These are phyloP conservation scores for Tulasnella sp. DNA, from an alignment of 768 basidiomycete genomes.

Conservation along the genomic window DNA sequence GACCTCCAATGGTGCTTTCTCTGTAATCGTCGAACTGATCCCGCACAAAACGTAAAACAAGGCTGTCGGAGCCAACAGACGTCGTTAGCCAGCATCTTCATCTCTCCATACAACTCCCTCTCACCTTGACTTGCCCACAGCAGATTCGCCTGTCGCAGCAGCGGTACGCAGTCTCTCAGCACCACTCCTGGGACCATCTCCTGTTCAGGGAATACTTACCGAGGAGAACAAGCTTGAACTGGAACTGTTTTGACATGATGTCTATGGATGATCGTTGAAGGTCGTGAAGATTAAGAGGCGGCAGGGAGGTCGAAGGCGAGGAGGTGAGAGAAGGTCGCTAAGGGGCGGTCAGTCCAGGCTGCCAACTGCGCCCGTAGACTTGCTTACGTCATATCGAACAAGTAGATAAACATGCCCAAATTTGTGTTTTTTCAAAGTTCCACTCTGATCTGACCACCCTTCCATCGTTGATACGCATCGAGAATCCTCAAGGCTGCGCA, in stretches of 20 bases:
- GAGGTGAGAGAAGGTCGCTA: slow-evolving; percentile 8
- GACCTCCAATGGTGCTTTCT: slow-evolving; percentile 90
- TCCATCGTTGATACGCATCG: not conserved
- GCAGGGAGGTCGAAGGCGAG: not conserved
- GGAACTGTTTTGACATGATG: slow-evolving; percentile 87
- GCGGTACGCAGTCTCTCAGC: not conserved
- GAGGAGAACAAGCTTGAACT: slow-evolving; percentile 95
- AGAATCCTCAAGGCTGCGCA: slow-evolving; percentile 8
- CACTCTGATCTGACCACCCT: not conserved
- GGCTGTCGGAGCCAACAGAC: slow-evolving; percentile 49
- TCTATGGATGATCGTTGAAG: slow-evolving; percentile 35
- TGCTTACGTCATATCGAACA: not conserved
- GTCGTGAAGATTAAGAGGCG: slow-evolving; percentile 3
- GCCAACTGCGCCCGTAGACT: slow-evolving; percentile 15
- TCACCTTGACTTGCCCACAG: slow-evolving; percentile 95
- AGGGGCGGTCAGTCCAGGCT: slow-evolving; percentile 14
- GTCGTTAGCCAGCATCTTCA: slow-evolving; percentile 9
- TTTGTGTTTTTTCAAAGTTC: slow-evolving; percentile 11
- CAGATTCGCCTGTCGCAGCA: slow-evolving; percentile 75
- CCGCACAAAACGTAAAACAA: slow-evolving; percentile 95
- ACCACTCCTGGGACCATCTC: not conserved
- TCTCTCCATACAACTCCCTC: slow-evolving; percentile 25
- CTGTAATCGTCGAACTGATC: slow-evolving; percentile 95
- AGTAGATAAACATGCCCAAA: slow-evolving; percentile 4
- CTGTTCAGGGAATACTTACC: slow-evolving; percentile 55